Conservation (phyloP, 495 filamentous ascomycete species). For the Aspergillus haitiensis region DNA sequence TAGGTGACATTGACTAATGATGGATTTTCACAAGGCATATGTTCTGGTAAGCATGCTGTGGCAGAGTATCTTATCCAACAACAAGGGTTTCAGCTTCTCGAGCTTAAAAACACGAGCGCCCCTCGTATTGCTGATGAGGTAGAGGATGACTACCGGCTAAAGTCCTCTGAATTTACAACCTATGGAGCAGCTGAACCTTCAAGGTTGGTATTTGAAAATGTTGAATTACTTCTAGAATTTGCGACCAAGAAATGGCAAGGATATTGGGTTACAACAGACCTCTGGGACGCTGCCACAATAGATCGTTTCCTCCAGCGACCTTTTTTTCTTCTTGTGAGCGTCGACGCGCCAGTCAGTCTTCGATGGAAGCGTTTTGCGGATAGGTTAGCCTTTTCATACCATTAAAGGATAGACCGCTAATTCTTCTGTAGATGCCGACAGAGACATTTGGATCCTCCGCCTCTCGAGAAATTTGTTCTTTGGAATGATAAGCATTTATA, state of each 20-base stretch:
- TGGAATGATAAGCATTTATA: slow-evolving; percentile 79
- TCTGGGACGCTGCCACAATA: slow-evolving; percentile 65
- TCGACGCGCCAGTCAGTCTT: slow-evolving; percentile 83
- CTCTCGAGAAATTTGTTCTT: slow-evolving; percentile 74
- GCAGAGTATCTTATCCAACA: slow-evolving; percentile 77
- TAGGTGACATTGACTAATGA: slow-evolving; percentile 18
- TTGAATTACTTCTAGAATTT: slow-evolving; percentile 70
- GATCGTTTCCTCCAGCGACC: slow-evolving; percentile 75
- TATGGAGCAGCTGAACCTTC: slow-evolving; percentile 25
- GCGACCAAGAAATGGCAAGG: slow-evolving; percentile 82
- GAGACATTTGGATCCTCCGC: slow-evolving; percentile 47
- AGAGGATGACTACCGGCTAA: slow-evolving; percentile 34
- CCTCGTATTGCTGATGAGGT: slow-evolving; percentile 28
- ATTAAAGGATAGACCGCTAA: neutral
- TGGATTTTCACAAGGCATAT: slow-evolving; percentile 63
- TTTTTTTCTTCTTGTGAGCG: slow-evolving; percentile 88
- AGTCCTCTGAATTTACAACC: slow-evolving; percentile 28
- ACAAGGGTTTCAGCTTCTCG: slow-evolving; percentile 64
- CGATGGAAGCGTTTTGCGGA: slow-evolving; percentile 74
- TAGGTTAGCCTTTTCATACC: slow-evolving; percentile 37
- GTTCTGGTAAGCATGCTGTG: slow-evolving; percentile 84
- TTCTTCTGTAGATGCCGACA: slow-evolving; percentile 40
- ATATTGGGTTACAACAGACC: slow-evolving; percentile 80
- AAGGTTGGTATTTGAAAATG: slow-evolving; percentile 53
- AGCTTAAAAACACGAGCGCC: slow-evolving; percentile 28